Conservation (phyloP, 345 rosid genomes). For the Trapa bicornis region DNA sequence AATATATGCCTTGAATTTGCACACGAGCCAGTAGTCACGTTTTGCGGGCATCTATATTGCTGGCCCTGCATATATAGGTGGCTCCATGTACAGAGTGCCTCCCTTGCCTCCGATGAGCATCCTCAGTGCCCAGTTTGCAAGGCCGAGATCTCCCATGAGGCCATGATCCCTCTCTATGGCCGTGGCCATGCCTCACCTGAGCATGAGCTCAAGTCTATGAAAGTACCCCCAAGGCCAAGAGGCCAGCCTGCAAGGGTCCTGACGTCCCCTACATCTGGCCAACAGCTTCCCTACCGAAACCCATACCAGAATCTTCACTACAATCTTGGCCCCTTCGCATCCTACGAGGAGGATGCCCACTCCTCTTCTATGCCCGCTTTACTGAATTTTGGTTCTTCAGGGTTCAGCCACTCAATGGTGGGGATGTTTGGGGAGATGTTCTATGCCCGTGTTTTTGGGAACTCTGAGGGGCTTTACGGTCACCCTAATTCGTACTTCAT, state of each 20-base stretch:
- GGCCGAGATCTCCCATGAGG: slow-evolving; percentile 38
- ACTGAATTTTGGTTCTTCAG: slow-evolving; percentile 1
- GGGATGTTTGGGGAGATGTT: slow-evolving; percentile 38
- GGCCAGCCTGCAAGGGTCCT: slow-evolving; percentile 9
- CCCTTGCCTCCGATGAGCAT: slow-evolving; percentile 20
- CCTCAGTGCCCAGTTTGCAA: slow-evolving; percentile 78
- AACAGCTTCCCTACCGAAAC: slow-evolving; percentile 16
- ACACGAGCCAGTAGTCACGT: slow-evolving; percentile 15
- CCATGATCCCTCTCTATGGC: slow-evolving; percentile 87
- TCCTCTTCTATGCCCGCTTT: background rate
- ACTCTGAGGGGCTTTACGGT: slow-evolving; percentile 38
- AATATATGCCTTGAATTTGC: slow-evolving; percentile 18
- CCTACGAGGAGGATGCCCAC: background rate
- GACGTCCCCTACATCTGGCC: background rate
- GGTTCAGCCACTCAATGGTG: slow-evolving; percentile 16
- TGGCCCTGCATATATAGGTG: slow-evolving; percentile 22
- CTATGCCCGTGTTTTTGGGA: slow-evolving; percentile 33
- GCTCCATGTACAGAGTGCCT: slow-evolving; percentile 16
- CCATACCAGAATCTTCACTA: slow-evolving; percentile 11
- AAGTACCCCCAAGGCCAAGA: slow-evolving; percentile 52
- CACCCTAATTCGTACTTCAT: slow-evolving; percentile 25
- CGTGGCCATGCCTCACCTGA: slow-evolving; percentile 39
- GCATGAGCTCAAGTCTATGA: slow-evolving; percentile 17
- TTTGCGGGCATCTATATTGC: slow-evolving; percentile 19
- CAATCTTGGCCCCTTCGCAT: slow-evolving; percentile 14